A percentile compares a stretch with the other conserved stretches of the same genome.
phyloP scores from a whole-genome alignment of 306 rosid genomes.

The Macrotyloma uniflorum region DNA sequence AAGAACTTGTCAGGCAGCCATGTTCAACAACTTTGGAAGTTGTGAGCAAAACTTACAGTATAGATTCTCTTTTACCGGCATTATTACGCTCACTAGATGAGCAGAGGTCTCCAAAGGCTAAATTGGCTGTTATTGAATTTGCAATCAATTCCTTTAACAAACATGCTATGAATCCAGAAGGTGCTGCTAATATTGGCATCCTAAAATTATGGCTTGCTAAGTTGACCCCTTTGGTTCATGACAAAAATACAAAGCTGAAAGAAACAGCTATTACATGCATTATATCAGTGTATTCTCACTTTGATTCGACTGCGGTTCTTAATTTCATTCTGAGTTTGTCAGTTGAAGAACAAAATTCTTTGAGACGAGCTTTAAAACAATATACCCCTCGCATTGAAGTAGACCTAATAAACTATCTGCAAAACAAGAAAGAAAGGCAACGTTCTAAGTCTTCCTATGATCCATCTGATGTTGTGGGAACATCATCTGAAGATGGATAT shows the following conservation, averaged over 20 bases:
- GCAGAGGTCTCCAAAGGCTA: conserved; percentile 98
- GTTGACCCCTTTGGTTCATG: conserved; percentile 86
- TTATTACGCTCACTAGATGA: conserved; percentile 97
- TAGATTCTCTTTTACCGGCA: conserved; percentile 96
- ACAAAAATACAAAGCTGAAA: conserved; percentile 90
- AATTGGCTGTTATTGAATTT: conserved; percentile 96
- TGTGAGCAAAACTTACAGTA: conserved; percentile 81
- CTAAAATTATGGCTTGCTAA: conserved; percentile 95
- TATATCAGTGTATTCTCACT: conserved; percentile 93
- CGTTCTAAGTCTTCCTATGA: conserved; percentile 86
- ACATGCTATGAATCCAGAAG: conserved; percentile 84
- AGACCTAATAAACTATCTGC: conserved; percentile 90
- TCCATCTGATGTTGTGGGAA: conserved; percentile 92
- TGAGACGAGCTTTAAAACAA: conserved; percentile 97
- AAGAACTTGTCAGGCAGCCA: conserved; percentile 93
- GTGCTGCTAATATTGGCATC: conserved; percentile 86
- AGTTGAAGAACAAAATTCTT: conserved; percentile 94
- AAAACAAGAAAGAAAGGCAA: conserved; percentile 92
- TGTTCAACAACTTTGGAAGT: conserved; percentile 88
- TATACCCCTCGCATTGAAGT: conserved; percentile 99
- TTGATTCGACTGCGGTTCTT: conserved; percentile 81
- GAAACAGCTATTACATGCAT: conserved; percentile 96
- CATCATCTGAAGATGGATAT: conserved; percentile 96
- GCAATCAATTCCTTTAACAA: conserved; percentile 86
- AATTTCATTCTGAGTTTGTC: conserved; percentile 92